Evolutionary conservation across 2,329 filamentous ascomycete species (phyloP), one percentile per base, ranked within the genome.

Genomic region (Paecilomyces variotii): DNA sequence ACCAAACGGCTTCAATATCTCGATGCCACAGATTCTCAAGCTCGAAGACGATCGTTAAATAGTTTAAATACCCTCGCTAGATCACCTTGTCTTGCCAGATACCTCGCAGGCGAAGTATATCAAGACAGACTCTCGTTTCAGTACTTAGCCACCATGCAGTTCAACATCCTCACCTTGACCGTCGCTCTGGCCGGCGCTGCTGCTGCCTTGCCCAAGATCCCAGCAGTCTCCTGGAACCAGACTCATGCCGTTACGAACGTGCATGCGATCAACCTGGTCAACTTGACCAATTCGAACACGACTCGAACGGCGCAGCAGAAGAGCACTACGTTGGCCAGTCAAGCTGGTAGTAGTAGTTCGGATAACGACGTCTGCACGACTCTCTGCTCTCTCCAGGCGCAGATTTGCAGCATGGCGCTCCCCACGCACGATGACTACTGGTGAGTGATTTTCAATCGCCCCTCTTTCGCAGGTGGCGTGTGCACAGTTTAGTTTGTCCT

Each of bases 391-490:
- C 54, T 70, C 52, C 56, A 64, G 32, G 59, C 64, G 5, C 63
- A 69, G 57, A 62, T 64, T 11, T 70, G 67, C 55, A 62, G 59
- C 1, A 56, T 67, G 56, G 64, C 66, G n/a, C 56, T 66, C 5
- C 66, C 67, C 1, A 56, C 66, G 5, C 67, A 68, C 56, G 64
- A 68, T 53, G 56, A 60, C 28, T 68, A 62, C 50, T 70, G 68
- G 67, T 70, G 53, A 62, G 65, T 63, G 39, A n/a, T n/a, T 45
- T 45, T 14, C n/a, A 3, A 19, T 45, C 14, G 4, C 5, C 14
- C 4, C 5, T 9, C 35, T 6, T 6, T 19, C 14, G 2, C 30
- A 9, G n/a, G 39, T 9, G 39, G 39, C 39, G 39, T 19, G n/a
- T 9, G 39, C 4, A 45, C 7, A 45, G 19, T 32, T 6, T 3